phyloP scores from a whole-genome alignment of 2,329 filamentous ascomycete species.

The Pseudocercospora crystallina region DNA sequence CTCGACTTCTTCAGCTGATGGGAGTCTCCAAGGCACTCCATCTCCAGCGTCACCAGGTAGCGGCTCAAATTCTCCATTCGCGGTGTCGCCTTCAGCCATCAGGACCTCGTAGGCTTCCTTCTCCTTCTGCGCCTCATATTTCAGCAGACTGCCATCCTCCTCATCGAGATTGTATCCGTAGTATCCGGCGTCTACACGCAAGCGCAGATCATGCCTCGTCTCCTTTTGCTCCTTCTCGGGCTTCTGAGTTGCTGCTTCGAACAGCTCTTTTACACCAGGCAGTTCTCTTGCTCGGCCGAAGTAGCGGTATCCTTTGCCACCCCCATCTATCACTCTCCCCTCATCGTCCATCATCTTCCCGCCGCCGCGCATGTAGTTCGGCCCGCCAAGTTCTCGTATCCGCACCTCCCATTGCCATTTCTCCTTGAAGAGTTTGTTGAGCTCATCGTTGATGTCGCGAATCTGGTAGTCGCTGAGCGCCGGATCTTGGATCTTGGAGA shows the following conservation, averaged over 20 bases:
- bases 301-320: constrained; percentile 89
- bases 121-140: constrained; percentile 82
- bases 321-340: constrained; percentile 57
- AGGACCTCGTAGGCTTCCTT: constrained; percentile 73
- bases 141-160: constrained; percentile 77
- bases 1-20: constrained; percentile 89
- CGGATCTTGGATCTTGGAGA: constrained; percentile 89
- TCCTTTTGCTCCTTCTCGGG: constrained; percentile 61
- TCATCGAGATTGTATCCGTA: constrained; percentile 94
- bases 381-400: constrained; percentile 91
- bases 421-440: constrained; percentile 98
- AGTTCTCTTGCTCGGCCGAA: constrained; percentile 88
- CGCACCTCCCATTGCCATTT: constrained; percentile 99
- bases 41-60: constrained; percentile 85
- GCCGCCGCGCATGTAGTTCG: constrained; percentile 85
- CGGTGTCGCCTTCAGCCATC: constrained; percentile 46
- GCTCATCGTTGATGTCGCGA: constrained; percentile 96
- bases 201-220: constrained; percentile 66
- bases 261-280: constrained; percentile 93
- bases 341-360: constrained; percentile 55
- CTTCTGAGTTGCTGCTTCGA: constrained; percentile 69
- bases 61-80: constrained; percentile 65
- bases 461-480: constrained; percentile 95
- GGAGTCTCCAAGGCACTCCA: constrained; percentile 77
- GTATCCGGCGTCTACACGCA: constrained; percentile 86